Conservation (phyloP, 176 grass and related monocot species). For the Triticum urartu region DNA sequence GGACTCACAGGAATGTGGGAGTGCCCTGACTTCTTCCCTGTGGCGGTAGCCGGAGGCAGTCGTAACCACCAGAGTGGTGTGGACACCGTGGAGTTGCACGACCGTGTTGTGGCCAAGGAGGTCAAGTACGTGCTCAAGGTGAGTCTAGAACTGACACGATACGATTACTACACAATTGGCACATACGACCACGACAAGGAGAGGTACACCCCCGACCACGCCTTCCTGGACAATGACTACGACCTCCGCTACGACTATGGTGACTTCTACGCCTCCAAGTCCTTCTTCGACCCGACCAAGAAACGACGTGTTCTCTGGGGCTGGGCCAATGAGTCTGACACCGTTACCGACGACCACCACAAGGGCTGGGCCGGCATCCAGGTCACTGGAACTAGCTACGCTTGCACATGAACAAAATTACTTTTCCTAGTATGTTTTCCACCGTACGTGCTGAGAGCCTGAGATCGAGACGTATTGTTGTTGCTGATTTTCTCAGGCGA, state of each 20-base stretch:
- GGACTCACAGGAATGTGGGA: neutral
- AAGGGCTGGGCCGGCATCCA: constrained; percentile 53
- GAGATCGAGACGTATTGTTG: neutral
- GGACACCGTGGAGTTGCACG: neutral
- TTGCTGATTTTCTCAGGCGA: neutral
- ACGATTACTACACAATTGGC: constrained; percentile 38
- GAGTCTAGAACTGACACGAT: constrained; percentile 23
- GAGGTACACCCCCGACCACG: constrained; percentile 23
- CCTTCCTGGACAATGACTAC: neutral
- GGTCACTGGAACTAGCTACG: constrained; percentile 1
- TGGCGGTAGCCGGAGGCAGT: neutral
- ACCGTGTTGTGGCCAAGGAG: neutral
- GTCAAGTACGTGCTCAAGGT: constrained; percentile 43
- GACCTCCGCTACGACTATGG: constrained; percentile 50
- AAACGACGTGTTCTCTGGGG: constrained; percentile 44
- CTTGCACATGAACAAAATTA: neutral
- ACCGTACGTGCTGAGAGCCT: neutral
- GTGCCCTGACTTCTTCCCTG: neutral
- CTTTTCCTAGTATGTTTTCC: neutral
- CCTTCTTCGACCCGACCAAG: constrained; percentile 43
- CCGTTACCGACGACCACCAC: neutral
- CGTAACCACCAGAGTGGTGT: neutral
- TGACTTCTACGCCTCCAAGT: constrained; percentile 51
- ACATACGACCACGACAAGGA: constrained; percentile 35
- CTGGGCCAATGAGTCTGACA: constrained; percentile 52